Evolutionary conservation across 768 basidiomycete genomes (phyloP).

Genomic region (Lactarius hatsudake): DNA sequence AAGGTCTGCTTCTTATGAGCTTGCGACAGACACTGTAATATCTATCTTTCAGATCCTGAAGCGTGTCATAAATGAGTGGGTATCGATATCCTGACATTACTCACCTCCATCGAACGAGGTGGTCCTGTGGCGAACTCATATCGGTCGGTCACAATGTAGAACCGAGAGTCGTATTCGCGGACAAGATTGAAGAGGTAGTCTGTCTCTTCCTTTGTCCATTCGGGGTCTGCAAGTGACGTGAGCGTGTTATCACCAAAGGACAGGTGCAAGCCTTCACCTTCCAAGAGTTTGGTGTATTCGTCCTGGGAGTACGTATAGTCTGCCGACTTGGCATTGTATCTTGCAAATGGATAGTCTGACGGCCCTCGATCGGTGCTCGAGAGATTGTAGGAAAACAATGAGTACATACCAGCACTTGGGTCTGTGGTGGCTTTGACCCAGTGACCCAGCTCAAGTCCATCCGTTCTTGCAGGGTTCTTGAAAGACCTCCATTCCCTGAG

Average conservation of each 20-base stretch:
- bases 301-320: constrained; percentile 75
- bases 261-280: constrained; percentile 47
- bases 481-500: constrained; percentile 77
- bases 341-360: constrained; percentile 75
- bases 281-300: constrained; percentile 79
- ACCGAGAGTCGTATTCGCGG: constrained; percentile 80
- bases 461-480: constrained; percentile 65
- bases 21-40: constrained; percentile 92
- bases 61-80: constrained; percentile 6
- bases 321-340: constrained; percentile 71
- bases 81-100: constrained; percentile 20
- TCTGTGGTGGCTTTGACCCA: constrained; percentile 73
- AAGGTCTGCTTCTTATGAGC: constrained; percentile 79
- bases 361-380: not conserved
- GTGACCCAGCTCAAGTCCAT: constrained; percentile 69
- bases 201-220: constrained; percentile 93
- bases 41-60: constrained; percentile 87
- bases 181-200: constrained; percentile 85
- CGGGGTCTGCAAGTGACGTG: constrained; percentile 48
- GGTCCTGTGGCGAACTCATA: constrained; percentile 68
- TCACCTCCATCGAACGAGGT: constrained; percentile 67
- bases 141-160: constrained; percentile 87
- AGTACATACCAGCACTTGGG: constrained; percentile 49
- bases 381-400: not conserved
- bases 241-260: not conserved